phyloP scores from a whole-genome alignment of 306 rosid species.

The Casuarina glauca region DNA sequence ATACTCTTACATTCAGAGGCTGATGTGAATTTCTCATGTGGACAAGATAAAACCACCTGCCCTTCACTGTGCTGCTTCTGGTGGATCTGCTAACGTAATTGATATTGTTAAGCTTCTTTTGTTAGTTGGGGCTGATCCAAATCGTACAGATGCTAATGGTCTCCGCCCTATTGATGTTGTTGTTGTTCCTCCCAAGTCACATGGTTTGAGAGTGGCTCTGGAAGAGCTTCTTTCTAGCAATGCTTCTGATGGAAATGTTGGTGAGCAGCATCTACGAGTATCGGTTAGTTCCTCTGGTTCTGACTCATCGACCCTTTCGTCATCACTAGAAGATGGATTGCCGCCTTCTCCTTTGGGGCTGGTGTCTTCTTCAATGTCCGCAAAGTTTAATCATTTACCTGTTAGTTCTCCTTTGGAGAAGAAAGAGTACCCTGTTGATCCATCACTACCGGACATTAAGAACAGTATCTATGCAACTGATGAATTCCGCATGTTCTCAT shows the following conservation, averaged over 20 bases:
- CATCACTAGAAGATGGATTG: constrained; percentile 54
- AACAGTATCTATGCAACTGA: constrained; percentile 87
- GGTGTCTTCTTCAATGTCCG: constrained; percentile 48
- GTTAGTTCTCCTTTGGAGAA: constrained; percentile 52
- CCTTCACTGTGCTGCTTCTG: constrained; percentile 89
- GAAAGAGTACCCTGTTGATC: constrained; percentile 85
- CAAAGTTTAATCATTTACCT: constrained; percentile 47
- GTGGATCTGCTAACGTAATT: constrained; percentile 64
- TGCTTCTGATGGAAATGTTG: constrained; percentile 43
- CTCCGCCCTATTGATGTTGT: constrained; percentile 71
- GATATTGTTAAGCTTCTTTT: constrained; percentile 66
- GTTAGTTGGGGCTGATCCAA: constrained; percentile 65
- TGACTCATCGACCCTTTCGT: constrained; percentile 47
- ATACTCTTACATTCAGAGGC: constrained; percentile 45
- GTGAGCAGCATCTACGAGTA: constrained; percentile 36
- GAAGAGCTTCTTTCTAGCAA: constrained; percentile 55
- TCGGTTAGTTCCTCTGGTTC: constrained; percentile 45
- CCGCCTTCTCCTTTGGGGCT: constrained; percentile 56
- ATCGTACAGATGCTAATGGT: constrained; percentile 56
- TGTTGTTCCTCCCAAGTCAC: constrained; percentile 64
- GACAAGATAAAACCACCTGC: constrained; percentile 75
- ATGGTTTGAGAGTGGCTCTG: constrained; percentile 37
- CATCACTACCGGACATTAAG: constrained; percentile 89
- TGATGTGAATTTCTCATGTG: constrained; percentile 69
- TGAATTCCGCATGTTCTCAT: constrained; percentile 91